Base-by-base conservation (phyloP, 805 yeast species). In the Suhomyces pyralidae region DNA sequence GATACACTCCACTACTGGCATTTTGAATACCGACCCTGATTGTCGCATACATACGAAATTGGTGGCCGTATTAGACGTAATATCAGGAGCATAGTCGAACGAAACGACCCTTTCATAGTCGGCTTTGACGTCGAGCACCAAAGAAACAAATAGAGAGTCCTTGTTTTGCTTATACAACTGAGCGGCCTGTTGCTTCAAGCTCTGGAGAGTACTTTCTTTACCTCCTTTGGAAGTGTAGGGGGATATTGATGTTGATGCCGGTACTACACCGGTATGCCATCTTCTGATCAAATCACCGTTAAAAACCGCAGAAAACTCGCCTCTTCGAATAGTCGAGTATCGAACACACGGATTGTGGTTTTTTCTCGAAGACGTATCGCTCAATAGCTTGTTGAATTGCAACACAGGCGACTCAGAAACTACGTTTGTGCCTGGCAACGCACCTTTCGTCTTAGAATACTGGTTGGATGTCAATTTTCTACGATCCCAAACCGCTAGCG, bases 1-100 rank as follows among this genome's bases (percentile, higher is more conserved):
- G 30, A 84, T 84, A 48, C 87, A 80, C 63, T 88, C 93, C 1
- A 75, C 69, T 0, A 86, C 88, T 0, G 86, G 81, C 92, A 88
- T 88, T 53, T 86, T 77, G 67, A 88, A 91, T 0, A 91, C 84
- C 50, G 89, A 86, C 3, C 97, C 97, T 0, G 96, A 88, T 61
- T 90, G 96, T 57, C 97, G 76, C 87, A 92, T 86, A 67, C 97
- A 91, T 26, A 92, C 83, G 52, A 89, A 77, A 59, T 86, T 83
- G 7, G 88, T 79, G 1, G 82, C 80, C 20, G 84, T 78, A n/a
- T 65, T 69, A 2, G 82, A 71, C 5, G 62, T 51, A 3, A 69
- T 54, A 52, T 81, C 83, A 0, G 85, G 83, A n/a, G 85, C 81
- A 64, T 90, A 91, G 66, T 91, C 97, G 69, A 86, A 91, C 0